Evolutionary conservation across 129 eudicot genomes (phyloP).

Genomic region (Heracleum sosnowskyi): DNA sequence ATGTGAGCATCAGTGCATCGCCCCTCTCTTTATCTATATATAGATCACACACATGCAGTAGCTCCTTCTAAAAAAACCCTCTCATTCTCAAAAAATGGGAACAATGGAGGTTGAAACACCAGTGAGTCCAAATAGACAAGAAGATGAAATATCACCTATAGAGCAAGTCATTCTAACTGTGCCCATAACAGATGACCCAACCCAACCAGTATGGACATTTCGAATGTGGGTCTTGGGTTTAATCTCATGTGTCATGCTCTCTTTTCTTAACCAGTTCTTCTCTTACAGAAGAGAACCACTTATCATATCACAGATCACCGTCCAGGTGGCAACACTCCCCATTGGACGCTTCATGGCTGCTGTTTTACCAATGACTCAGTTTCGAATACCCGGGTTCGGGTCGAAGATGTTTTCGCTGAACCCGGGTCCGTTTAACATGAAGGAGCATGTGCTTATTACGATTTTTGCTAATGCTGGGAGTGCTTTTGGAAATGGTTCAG

Average conservation of each 20-base stretch:
- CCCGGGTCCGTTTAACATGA: conserved; percentile 90
- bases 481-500: conserved; percentile 70
- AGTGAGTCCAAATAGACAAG: conserved; percentile 4
- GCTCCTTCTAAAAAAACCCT: background rate
- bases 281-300: conserved; percentile 54
- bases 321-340: conserved; percentile 72
- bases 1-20: no score
- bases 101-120: conserved; percentile 25
- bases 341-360: conserved; percentile 67
- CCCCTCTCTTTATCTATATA: no score
- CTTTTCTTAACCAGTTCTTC: conserved; percentile 67
- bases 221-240: conserved; percentile 82
- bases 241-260: conserved; percentile 47
- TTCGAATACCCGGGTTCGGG: conserved; percentile 36
- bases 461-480: conserved; percentile 82
- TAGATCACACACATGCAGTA: background rate
- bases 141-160: conserved; percentile 59
- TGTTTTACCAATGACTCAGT: conserved; percentile 36
- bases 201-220: conserved; percentile 73
- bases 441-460: conserved; percentile 74
- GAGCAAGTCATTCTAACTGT: conserved; percentile 75
- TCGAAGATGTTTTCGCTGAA: conserved; percentile 45
- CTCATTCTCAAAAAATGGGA: conserved; percentile 14
- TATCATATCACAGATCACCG: conserved; percentile 48
- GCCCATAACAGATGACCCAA: conserved; percentile 60